Base-by-base conservation (phyloP, 1,284 basidiomycete genomes). In the Clitocybe nebularis region DNA sequence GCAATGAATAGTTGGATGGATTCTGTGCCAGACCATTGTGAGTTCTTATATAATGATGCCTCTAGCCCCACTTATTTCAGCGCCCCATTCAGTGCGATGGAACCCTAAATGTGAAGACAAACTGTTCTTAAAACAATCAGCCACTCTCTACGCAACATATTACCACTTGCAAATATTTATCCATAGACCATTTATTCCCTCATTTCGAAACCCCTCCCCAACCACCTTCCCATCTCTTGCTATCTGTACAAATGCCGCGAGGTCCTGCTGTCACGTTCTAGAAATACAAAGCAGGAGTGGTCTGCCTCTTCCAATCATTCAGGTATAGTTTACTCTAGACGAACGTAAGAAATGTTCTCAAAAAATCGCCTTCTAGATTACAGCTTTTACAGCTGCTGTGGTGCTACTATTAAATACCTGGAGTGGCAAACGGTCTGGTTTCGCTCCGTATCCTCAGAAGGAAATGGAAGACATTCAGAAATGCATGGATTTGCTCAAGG, bases 151-250 rank as follows among this genome's bases (percentile, higher is more conserved):
- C 53, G 67, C 73, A 2, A 72, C 70, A 16, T 84, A 80, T 57
- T 84, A 84, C 54, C 69, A 79, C 43, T 57, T 74, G 11, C 76
- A 77, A 46, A 82, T 84, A 43, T 69, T 81, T 39, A 75, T 84
- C 22, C 84, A 87, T 54, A 67, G 82, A 23, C 82, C 82, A 0
- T 85, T 84, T 56, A 83, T 85, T 43, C 79, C 79, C 0, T 75
- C 75, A 2, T 74, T 72, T 13, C 58, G 64, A 26, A 71, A 72
- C 44, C 64, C 67, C 3, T 63, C 66, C 1, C 64, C 66, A 3
- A 54, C 68, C 2, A 60, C 68, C 0, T 74, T 75, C 51, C 79
- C 83, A 1, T 84, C 81, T 3, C 62, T 84, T 16, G 79, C 81
- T 0, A 84, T 85, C 37, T 85, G 82, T 57, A 77, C 75, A 22